Base-by-base conservation (phyloP, 2,329 filamentous ascomycete species). In the Fusarium floridanum region DNA sequence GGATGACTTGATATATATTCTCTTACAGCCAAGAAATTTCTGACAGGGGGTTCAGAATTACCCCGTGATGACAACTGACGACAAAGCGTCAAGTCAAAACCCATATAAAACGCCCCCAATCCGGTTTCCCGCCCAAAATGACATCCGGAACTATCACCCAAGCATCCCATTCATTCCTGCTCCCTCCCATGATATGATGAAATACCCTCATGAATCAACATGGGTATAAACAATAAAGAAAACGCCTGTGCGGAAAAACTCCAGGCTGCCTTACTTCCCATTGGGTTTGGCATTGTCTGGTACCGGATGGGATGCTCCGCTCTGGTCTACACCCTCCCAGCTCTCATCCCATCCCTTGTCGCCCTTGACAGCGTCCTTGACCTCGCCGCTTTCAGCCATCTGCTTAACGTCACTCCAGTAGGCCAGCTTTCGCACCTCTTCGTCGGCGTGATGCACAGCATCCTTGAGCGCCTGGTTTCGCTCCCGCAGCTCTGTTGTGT, bases 321-420 rank as follows among this genome's bases (percentile, higher is more conserved):
- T 90, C 60, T 86, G 84, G 74, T 90, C 89, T 34, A 90, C 76
- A 8, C 88, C 89, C 73, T 86, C 81, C 86, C 87, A 90, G 16
- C 81, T 81, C 4, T 84, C 79, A 59, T 84, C 81, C 71, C 82
- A 81, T 50, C 79, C 81, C 63, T 81, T 80, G 24, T 81, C 74
- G 22, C 74, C 68, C 32, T 86, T 85, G 2, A 87, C 84, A 3
- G 85, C 87, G 20, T 84, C 82, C 37, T 81, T 82, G 4, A 86
- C 82, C 62, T 88, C 84, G 36, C 88, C 88, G 12, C 82, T 83
- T 72, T 87, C 86, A 0, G 92, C 89, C 84, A 95, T 91, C 17
- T 89, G 89, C 81, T 91, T 94, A 72, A 94, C 90, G 80, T 97
- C 94, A 79, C 93, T 95, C 92, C 96, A 98, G 80, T 95, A 97